Conservation (phyloP, 148 eudicot species). For the Euryodendron excelsum region DNA sequence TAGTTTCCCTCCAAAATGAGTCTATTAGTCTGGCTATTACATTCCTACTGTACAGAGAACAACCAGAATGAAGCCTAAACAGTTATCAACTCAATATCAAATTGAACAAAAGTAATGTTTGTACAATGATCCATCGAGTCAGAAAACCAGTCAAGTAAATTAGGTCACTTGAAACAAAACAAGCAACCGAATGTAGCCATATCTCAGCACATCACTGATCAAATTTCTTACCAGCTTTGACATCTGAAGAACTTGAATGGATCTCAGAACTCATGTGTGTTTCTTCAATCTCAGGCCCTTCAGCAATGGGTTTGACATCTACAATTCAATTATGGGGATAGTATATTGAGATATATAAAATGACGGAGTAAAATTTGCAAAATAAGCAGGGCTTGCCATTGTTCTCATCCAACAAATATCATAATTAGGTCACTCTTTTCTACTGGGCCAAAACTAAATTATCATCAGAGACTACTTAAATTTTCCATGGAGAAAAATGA, state of each 20-base stretch:
- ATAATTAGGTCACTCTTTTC: neutral
- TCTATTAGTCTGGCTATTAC: too few species aligned
- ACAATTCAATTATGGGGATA: neutral
- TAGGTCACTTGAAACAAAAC: neutral
- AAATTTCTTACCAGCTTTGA: constrained; percentile 13
- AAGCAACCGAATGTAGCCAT: neutral
- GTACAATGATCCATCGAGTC: neutral
- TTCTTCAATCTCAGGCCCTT: constrained; percentile 10
- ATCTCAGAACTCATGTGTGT: neutral
- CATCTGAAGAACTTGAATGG: constrained; percentile 14
- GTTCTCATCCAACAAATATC: neutral
- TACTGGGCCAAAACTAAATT: neutral
- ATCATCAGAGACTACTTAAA: neutral
- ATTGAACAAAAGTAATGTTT: neutral
- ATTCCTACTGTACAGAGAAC: too few species aligned
- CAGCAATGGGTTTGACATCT: constrained; percentile 16
- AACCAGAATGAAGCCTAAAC: too few species aligned
- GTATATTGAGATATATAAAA: neutral
- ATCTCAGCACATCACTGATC: neutral
- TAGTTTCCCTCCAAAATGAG: too few species aligned
- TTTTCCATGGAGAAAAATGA: neutral
- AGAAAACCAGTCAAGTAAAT: neutral
- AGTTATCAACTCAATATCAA: neutral
- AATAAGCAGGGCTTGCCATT: neutral
- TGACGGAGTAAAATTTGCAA: neutral